Evolutionary conservation across 1,139 yeast genomes (phyloP), one percentile per base, ranked within the genome.

Genomic region (Nakaseomyces bracarensis): DNA sequence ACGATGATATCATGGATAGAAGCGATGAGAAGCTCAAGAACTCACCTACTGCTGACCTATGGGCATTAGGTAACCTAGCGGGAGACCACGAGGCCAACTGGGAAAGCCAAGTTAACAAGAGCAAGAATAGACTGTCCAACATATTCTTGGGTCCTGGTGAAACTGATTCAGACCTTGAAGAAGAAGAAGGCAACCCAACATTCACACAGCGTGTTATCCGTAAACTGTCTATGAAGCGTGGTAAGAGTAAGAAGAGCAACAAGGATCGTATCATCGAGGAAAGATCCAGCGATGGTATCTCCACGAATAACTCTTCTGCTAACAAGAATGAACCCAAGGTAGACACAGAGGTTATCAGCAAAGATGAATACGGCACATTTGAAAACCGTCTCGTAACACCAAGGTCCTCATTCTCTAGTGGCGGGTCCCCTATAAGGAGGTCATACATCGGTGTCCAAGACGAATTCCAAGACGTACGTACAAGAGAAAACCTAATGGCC

Each of bases 51-150:
- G 77, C 76, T 43, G 93, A 82, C 62, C 43, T 51, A 33, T 28
- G 46, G 40, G 61, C 61, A 1, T 40, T 58, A 26, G 61, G 61
- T 43, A 45, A 69, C 16, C 79, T 84, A 13, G 91, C 89, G 2
- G 81, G 78, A 57, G 83, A 79, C 47, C 93, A 82, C 58, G 69
- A 73, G 40, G 69, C 64, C 18, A 73, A 81, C 58, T 82, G 91
- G 91, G 36, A 33, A 21, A 7, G n/a, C 4, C 22, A 31, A 6
- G n/a, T 23, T 14, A 7, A 20, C 26, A 21, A 7, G 26, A 33
- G 21, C 18, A 33, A 21, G 18, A 33, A 33, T 18, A 33, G 36
- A 14, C 16, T 33, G 4, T 33, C 36, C 11, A 33, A 33, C 18
- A 33, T 33, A n/a, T 33, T 33, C 26, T 14, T 33, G 18, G 36